phyloP scores from a whole-genome alignment of 345 rosid genomes.

The Dimocarpus longan region DNA sequence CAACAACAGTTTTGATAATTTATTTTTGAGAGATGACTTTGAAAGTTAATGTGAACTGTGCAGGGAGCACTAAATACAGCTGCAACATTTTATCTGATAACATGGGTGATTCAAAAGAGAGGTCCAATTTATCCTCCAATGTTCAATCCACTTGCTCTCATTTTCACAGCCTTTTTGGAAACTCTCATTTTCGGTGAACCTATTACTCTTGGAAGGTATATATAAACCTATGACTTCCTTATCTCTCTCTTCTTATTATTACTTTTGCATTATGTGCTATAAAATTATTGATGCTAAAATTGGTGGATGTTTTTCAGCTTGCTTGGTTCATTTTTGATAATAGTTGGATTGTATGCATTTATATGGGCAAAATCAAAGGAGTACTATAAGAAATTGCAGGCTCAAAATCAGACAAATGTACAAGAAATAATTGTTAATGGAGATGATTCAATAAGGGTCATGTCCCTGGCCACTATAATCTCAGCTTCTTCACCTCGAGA shows the following conservation, averaged over 20 bases:
- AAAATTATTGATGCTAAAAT: neutral
- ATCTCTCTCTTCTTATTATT: neutral
- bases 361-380: constrained; percentile 43
- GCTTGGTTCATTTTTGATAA: constrained; percentile 39
- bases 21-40: neutral
- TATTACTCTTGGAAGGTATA: constrained; percentile 44
- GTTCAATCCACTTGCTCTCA: constrained; percentile 51
- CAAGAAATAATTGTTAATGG: neutral
- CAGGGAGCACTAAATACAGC: constrained; percentile 53
- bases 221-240: neutral
- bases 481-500: neutral
- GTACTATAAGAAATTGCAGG: constrained; percentile 3
- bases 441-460: neutral
- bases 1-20: no score
- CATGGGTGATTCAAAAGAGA: constrained; percentile 36
- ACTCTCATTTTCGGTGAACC: constrained; percentile 39
- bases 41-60: neutral
- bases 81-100: constrained; percentile 35
- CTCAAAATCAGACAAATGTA: neutral
- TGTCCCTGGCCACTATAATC: neutral
- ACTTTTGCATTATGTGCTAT: neutral
- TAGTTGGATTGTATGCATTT: constrained; percentile 48
- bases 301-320: constrained; percentile 30
- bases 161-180: constrained; percentile 44
- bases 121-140: constrained; percentile 60